Base-by-base conservation (phyloP, 2,329 filamentous ascomycete genomes). In the Xylariaceae sp. region DNA sequence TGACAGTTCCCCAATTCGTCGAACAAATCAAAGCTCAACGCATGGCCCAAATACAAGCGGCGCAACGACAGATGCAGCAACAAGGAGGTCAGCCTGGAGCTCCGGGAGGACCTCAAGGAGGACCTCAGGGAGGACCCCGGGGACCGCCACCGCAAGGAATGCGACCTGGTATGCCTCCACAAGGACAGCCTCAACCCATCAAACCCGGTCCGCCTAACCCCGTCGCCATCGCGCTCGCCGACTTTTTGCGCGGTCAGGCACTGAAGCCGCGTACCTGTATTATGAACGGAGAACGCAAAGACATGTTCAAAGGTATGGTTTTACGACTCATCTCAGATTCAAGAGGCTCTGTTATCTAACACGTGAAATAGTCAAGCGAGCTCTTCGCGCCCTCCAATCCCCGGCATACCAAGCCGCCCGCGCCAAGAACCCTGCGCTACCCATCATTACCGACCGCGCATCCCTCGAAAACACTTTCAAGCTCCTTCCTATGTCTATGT, bases 391-490 rank as follows among this genome's bases (percentile, higher is more conserved):
- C 34, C 82, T 99, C 56, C 81, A 96, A 74, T 94, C 92, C 18
- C 89, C 90, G 53, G 92, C 88, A 47, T 99, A 99, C 77, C 83
- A 86, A 68, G 96, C 96, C 79, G 91, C 91, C 60, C 83, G 88
- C 71, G 88, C 88, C 74, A 96, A 96, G 85, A 94, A 96, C 77
- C 85, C 91, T 4, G 84, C 91, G 51, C 86, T 97, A 3, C 94
- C 94, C 39, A 87, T 89, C 70, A 89, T 99, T 70, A 92, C 84
- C 63, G 90, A 97, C 77, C 89, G 90, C 66, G 87, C 89, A 50
- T 89, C 90, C 30, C 91, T 96, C 62, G 91, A 97, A 75, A 95
- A 96, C 74, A 84, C 87, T 7, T 97, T 99, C 80, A 97, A 97
- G 78, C 85, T 97, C 57, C 87, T 99, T 39, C 94, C 94, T 1